A percentile compares a stretch with the other conserved stretches of the same genome.
Conservation (phyloP, 371 early-diverging fungal genomes). For the Cokeromyces recurvatus region DNA sequence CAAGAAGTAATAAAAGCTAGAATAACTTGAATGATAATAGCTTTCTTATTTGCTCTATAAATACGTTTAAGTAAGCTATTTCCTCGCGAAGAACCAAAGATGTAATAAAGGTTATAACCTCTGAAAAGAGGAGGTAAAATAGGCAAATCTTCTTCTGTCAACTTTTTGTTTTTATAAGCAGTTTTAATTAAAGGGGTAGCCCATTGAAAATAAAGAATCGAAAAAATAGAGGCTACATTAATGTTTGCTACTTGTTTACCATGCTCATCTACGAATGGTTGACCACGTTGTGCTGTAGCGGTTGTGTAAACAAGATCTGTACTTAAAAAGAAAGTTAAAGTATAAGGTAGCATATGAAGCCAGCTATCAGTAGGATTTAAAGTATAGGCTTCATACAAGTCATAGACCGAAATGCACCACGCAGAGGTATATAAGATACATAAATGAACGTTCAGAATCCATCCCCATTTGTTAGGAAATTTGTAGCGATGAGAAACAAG, state of each 20-base stretch:
- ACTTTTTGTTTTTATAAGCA: conserved; percentile 25
- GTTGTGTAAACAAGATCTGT: conserved; percentile 29
- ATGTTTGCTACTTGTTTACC: conserved; percentile 19
- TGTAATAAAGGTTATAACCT: conserved; percentile 28
- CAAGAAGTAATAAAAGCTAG: conserved; percentile 21
- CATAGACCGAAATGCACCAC: conserved; percentile 13
- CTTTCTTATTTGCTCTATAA: conserved; percentile 16
- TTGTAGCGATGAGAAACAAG: conserved; percentile 17
- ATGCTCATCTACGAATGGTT: conserved; percentile 31
- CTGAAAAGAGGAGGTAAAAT: conserved; percentile 27
- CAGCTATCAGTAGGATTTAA: neutral
- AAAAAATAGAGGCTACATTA: conserved; percentile 22
- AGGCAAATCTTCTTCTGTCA: conserved; percentile 34
- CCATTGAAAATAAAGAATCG: conserved; percentile 24
- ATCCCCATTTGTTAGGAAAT: conserved; percentile 28
- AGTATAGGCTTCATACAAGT: conserved; percentile 3
- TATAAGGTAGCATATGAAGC: conserved; percentile 9
- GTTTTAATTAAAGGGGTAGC: conserved; percentile 22
- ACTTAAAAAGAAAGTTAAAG: conserved; percentile 14
- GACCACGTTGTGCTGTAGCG: conserved; percentile 23
- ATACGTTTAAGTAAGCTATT: conserved; percentile 23
- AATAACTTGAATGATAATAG: conserved; percentile 23
- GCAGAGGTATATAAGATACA: conserved; percentile 19
- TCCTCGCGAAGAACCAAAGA: conserved; percentile 24
- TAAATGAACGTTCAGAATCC: conserved; percentile 38